These are phyloP conservation scores for Mrakia blollopis DNA, from an alignment of 768 basidiomycete genomes.

Conservation along the genomic window DNA sequence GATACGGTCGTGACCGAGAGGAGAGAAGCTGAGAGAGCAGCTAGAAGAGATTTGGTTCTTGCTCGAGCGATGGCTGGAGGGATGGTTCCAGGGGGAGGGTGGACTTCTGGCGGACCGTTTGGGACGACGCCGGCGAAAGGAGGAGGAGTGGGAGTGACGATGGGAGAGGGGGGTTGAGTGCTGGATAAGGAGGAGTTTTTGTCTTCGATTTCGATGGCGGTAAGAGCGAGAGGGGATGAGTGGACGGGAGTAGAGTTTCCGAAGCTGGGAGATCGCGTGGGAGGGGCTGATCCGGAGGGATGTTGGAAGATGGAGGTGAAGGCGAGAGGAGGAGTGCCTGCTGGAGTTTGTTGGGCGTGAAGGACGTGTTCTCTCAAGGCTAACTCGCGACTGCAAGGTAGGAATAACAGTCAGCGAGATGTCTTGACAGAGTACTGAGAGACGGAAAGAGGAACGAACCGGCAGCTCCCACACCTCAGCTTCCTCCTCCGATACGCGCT, in stretches of 20 bases:
- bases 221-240: background rate
- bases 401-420: background rate
- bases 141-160: background rate
- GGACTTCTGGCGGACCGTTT: background rate
- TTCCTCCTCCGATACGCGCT: constrained; percentile 11
- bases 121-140: background rate
- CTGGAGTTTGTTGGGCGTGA: background rate
- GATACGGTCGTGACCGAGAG: constrained; percentile 5
- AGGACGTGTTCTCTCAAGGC: constrained; percentile 81
- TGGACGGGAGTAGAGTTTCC: background rate
- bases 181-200: background rate
- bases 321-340: background rate
- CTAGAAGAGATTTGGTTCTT: background rate
- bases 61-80: constrained; percentile 13
- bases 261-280: background rate
- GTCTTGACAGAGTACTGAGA: no score
- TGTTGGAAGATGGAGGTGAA: constrained; percentile 2
- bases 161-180: background rate
- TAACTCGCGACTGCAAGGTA: constrained; percentile 60
- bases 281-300: background rate
- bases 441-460: constrained; percentile 12
- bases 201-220: background rate
- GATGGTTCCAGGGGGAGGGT: background rate
- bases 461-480: constrained; percentile 25
- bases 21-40: constrained; percentile 1